These are phyloP conservation scores for Breynia disticha DNA, from an alignment of 441 rosid species.

Conservation along the genomic window DNA sequence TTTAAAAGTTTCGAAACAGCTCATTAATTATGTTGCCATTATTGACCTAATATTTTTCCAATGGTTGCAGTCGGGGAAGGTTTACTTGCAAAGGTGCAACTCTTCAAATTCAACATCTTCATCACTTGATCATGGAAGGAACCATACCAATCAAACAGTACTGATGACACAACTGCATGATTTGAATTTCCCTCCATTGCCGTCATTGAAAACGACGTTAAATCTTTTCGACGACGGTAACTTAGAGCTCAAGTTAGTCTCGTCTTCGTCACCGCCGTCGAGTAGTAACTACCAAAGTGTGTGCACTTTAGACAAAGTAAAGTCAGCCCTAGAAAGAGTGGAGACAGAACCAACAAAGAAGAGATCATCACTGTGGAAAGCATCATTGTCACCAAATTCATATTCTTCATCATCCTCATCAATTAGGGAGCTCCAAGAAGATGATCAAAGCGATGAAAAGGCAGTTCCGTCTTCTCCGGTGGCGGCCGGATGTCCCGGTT, in stretches of 20 bases:
- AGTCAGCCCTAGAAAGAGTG: conserved; percentile 59
- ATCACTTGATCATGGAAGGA: conserved; percentile 23
- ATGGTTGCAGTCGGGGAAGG: conserved; percentile 68
- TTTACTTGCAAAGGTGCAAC: conserved; percentile 56
- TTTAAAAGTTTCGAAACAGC: no score
- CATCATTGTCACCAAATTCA: conserved; percentile 30
- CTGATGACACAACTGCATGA: conserved; percentile 38
- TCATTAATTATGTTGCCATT: neutral
- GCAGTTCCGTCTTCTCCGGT: conserved; percentile 22
- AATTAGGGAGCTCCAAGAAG: conserved; percentile 22
- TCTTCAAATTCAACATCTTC: conserved; percentile 28
- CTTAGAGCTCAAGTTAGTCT: conserved; percentile 48
- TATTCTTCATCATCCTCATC: conserved; percentile 32
- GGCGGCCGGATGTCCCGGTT: conserved; percentile 70
- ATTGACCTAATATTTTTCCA: neutral
- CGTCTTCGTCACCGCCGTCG: conserved; percentile 27
- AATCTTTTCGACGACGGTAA: conserved; percentile 48
- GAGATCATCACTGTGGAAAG: conserved; percentile 24
- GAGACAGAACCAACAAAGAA: conserved; percentile 40
- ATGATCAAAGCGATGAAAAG: conserved; percentile 19
- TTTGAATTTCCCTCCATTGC: conserved; percentile 49
- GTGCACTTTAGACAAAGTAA: conserved; percentile 79
- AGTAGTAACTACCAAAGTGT: conserved; percentile 50
- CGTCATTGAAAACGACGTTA: conserved; percentile 31
- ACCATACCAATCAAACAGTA: conserved; percentile 29